These are phyloP conservation scores for Cryptosporidium xiaoi DNA, from an alignment of 169 alveolate species.

Conservation along the genomic window DNA sequence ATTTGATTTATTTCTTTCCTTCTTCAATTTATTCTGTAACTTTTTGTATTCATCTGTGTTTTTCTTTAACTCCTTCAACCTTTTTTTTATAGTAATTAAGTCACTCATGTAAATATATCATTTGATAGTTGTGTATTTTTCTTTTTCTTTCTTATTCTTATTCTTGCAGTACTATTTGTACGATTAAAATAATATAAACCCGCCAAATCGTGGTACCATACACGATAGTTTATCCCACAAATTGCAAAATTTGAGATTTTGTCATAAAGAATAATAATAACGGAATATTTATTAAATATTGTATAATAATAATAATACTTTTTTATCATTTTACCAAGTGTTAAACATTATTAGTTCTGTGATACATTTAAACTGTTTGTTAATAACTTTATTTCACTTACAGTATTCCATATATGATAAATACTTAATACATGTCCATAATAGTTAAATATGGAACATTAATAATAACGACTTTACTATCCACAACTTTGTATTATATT, in stretches of 20 bases:
- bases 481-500: background rate
- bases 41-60: background rate
- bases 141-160: background rate
- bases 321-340: too few species aligned
- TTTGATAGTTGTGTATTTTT: background rate
- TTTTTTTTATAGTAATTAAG: background rate
- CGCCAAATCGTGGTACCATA: too few species aligned
- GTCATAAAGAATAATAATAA: background rate
- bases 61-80: background rate
- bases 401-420: background rate
- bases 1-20: background rate
- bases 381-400: too few species aligned
- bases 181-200: too few species aligned
- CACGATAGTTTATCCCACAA: too few species aligned
- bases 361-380: too few species aligned
- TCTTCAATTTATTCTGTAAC: background rate
- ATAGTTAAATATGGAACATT: too few species aligned
- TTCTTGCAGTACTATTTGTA: background rate
- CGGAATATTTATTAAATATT: background rate
- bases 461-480: background rate
- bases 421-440: background rate
- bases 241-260: too few species aligned
- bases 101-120: background rate
- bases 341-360: too few species aligned
- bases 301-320: too few species aligned